Evolutionary conservation across 2,329 filamentous ascomycete species (phyloP).

Genomic region (Aspergillus niger): DNA sequence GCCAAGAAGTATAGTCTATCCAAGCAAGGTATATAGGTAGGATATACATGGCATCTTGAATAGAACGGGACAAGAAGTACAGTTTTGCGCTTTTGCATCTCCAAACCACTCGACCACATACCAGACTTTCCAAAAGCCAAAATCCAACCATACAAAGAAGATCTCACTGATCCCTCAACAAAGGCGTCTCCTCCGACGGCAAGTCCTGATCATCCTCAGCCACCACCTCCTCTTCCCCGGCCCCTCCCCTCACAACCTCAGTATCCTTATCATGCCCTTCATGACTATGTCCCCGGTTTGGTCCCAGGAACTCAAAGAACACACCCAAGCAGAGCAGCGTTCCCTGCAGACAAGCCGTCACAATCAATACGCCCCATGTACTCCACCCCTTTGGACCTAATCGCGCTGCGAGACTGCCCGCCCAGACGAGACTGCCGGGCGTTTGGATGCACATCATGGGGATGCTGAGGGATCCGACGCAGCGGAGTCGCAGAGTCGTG

Average conservation of each 20-base stretch:
- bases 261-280: slow-evolving; percentile 22
- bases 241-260: slow-evolving; percentile 3
- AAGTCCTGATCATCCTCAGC: slow-evolving; percentile 18
- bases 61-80: neutral
- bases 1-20: neutral
- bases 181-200: slow-evolving; percentile 39
- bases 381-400: slow-evolving; percentile 87
- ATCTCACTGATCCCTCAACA: slow-evolving; percentile 32
- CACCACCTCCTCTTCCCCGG: slow-evolving; percentile 13
- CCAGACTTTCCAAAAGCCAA: too few relatives aligned
- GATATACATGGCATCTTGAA: neutral
- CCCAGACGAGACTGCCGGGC: slow-evolving; percentile 87
- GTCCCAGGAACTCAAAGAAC: slow-evolving; percentile 60
- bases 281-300: slow-evolving; percentile 46
- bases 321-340: slow-evolving; percentile 77
- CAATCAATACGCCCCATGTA: slow-evolving; percentile 87
- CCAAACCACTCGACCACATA: neutral
- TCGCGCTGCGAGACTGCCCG: slow-evolving; percentile 76
- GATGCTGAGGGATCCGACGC: slow-evolving; percentile 88
- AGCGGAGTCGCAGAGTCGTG: slow-evolving; percentile 82
- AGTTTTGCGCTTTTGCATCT: neutral
- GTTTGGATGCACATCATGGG: slow-evolving; percentile 99
- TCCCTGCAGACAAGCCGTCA: slow-evolving; percentile 85
- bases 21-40: neutral
- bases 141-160: neutral